These are phyloP conservation scores for Penicillium crustosum DNA, from an alignment of 2,329 filamentous ascomycete genomes.

Conservation along the genomic window DNA sequence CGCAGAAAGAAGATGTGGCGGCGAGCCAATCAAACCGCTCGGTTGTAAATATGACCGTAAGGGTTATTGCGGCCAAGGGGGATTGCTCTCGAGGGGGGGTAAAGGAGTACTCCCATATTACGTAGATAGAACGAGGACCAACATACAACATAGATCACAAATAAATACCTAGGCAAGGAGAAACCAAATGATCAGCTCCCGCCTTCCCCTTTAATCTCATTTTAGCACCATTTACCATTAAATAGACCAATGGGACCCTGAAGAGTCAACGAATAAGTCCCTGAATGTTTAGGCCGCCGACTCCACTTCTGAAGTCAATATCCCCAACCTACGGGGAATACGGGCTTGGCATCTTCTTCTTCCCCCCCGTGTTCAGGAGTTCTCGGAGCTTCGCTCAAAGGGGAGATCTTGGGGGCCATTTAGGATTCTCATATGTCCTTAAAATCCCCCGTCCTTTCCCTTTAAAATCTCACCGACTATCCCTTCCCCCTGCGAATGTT, in stretches of 20 bases:
- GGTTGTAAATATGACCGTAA: not conserved
- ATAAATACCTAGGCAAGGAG: conserved; percentile 1
- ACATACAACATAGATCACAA: conserved; percentile 2
- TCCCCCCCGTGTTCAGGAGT: not conserved
- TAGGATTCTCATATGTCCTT: not conserved
- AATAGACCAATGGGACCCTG: not conserved
- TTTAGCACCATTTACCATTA: not conserved
- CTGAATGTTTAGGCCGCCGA: not conserved
- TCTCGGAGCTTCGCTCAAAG: not conserved
- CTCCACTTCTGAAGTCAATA: not conserved
- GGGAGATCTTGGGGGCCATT: not conserved
- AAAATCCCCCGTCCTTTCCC: not conserved
- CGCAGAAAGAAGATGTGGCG: conserved; percentile 60
- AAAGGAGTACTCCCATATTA: not conserved
- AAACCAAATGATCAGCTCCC: not conserved
- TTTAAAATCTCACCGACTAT: not conserved
- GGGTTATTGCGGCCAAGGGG: not conserved
- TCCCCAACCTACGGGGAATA: not conserved
- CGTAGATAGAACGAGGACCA: not conserved
- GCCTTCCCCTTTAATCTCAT: not conserved
- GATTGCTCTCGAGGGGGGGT: not conserved
- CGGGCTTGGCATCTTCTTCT: not conserved
- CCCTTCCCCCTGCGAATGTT: not conserved
- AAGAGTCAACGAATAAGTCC: not conserved
- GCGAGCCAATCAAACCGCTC: conserved; percentile 46